Evolutionary conservation across 306 rosid genomes (phyloP).

Genomic region (Castanopsis chinensis): DNA sequence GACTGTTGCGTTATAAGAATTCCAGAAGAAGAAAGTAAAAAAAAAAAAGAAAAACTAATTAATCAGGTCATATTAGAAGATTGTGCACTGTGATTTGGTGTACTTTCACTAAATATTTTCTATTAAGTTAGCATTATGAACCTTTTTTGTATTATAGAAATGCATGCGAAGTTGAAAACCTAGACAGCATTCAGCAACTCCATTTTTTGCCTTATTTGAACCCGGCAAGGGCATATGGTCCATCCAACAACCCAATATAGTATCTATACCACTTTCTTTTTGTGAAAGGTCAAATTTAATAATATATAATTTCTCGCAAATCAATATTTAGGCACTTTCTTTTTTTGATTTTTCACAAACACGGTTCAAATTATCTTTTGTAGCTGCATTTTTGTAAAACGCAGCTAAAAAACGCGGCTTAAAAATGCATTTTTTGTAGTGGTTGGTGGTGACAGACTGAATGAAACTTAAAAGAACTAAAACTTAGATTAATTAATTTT

Average conservation of each 20-base stretch:
- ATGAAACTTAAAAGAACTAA: too few relatives aligned
- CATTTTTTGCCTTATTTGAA: too few relatives aligned
- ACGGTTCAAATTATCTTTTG: too few relatives aligned
- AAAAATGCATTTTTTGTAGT: too few relatives aligned
- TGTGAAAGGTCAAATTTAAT: background rate
- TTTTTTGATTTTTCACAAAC: too few relatives aligned
- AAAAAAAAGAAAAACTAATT: background rate
- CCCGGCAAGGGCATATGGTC: too few relatives aligned
- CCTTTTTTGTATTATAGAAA: background rate
- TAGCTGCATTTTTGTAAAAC: too few relatives aligned
- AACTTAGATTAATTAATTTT: too few relatives aligned
- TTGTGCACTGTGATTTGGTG: background rate
- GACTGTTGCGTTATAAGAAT: too few relatives aligned
- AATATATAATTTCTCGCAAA: background rate
- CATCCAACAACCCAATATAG: too few relatives aligned
- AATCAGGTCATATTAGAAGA: background rate
- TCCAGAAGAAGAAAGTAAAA: background rate
- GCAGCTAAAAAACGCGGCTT: too few relatives aligned
- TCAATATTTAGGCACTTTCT: too few relatives aligned
- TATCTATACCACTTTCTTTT: background rate
- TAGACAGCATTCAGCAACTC: background rate
- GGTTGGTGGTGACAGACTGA: background rate
- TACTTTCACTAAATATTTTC: background rate
- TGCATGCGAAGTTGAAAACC: background rate
- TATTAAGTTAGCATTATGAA: background rate